Base-by-base conservation (phyloP, 371 early-diverging fungal species). In the Syncephalastrum contaminatum region DNA sequence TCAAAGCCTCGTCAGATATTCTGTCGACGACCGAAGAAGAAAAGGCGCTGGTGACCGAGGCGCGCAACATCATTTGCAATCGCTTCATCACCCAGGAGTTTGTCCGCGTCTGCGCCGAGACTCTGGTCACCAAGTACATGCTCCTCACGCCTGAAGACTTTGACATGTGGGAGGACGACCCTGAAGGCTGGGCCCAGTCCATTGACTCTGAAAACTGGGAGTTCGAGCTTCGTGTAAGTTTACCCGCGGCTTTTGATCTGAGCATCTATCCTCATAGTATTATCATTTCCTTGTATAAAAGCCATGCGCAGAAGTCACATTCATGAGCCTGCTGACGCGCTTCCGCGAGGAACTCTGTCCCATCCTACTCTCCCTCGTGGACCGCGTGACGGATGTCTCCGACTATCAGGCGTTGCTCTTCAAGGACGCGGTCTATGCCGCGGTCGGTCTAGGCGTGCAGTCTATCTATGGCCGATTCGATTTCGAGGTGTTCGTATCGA, bases 181-280 rank as follows among this genome's bases (percentile, higher is more conserved):
- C 96, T 4, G 96, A 97, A 71, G 84, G 79, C 3, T 97, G 91
- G 88, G 70, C 89, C 10, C 75, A 81, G 43, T 86, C 87, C 14
- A 85, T 91, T 18, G 93, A 91, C 54, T 80, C 90, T 10, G 94
- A 95, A 60, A 87, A 89, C 43, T 95, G 93, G 91, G 89, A 87
- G 59, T 94, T 83, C 68, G 88, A 88, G 54, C 60, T 93, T 47
- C 66, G 95, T 55, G 87, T 85, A 73, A 43, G 76, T 72, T 43
- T 12, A 19, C 36, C 25, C 36, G 10, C 16, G 43, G 45, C 36
- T 27, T 21, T 25, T 25, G 14, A n/a, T 50, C 5, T 13, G 19
- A 0, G 48, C 4, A 19, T 21, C 16, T 19, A n/a, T 20, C 44
- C 44, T 55, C 47, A 18, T 48, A 4, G 14, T 39, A 16, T 20